These are phyloP conservation scores for Populus deltoides DNA, from an alignment of 345 rosid species.

Conservation along the genomic window DNA sequence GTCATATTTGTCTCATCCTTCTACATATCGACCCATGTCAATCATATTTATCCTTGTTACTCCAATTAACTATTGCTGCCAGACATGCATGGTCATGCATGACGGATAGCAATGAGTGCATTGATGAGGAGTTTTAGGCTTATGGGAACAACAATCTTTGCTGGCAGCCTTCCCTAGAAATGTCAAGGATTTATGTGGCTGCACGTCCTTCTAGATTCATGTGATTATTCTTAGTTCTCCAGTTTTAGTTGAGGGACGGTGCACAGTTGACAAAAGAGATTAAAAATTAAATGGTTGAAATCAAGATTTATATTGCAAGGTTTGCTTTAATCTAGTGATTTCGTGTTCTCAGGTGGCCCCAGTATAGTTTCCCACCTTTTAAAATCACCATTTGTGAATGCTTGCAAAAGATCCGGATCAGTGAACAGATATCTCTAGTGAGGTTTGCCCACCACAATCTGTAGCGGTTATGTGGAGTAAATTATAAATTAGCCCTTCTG, in stretches of 20 bases:
- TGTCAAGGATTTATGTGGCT: neutral
- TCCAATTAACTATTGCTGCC: neutral
- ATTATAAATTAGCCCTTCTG: too few species aligned
- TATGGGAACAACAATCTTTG: neutral
- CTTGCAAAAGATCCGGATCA: constrained; percentile 53
- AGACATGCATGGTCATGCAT: neutral
- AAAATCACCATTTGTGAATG: constrained; percentile 48
- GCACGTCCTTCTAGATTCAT: neutral
- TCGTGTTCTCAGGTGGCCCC: constrained; percentile 81
- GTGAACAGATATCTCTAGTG: constrained; percentile 73
- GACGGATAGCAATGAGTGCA: neutral
- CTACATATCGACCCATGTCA: neutral
- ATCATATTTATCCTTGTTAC: neutral
- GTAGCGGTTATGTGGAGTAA: constrained; percentile 1
- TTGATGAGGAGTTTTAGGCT: neutral
- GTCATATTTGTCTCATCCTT: neutral
- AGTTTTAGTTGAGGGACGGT: neutral
- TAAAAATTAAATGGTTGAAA: neutral
- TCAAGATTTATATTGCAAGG: neutral
- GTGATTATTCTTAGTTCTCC: neutral
- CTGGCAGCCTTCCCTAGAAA: neutral
- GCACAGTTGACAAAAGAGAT: too few species aligned
- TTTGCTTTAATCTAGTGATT: neutral
- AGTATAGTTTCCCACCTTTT: constrained; percentile 61
- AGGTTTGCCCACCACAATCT: constrained; percentile 48